Percentiles rank a stretch among this genome's conserved stretches.
Evolutionary conservation across 805 yeast species (phyloP).

Genomic region (Cyberlindnera lachancei): DNA sequence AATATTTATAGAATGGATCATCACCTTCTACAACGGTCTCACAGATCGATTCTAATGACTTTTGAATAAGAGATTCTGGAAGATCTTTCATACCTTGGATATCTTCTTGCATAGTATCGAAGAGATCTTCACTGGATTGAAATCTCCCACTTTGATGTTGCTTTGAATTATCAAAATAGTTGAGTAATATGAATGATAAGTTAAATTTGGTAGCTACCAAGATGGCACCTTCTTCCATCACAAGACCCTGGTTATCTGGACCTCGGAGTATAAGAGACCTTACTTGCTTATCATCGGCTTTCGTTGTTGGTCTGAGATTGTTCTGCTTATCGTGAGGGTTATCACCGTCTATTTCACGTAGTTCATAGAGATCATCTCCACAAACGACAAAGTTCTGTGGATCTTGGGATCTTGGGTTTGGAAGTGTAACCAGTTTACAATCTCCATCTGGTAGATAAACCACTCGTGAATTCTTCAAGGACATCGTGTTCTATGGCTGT

Average conservation of each 20-base stretch:
- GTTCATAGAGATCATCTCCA: constrained; percentile 28
- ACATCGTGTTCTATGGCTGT: too few relatives aligned
- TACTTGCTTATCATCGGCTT: constrained; percentile 26
- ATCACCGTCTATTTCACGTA: constrained; percentile 31
- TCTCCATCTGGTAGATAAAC: constrained; percentile 10
- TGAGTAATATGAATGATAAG: constrained; percentile 31
- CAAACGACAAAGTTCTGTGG: constrained; percentile 10
- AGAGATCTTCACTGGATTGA: constrained; percentile 36
- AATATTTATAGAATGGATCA: constrained; percentile 38
- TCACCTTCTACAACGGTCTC: constrained; percentile 37
- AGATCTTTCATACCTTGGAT: constrained; percentile 9
- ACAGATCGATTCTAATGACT: constrained; percentile 27
- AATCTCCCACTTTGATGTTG: constrained; percentile 21
- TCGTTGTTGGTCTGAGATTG: constrained; percentile 22
- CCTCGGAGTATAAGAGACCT: constrained; percentile 30
- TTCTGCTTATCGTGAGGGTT: constrained; percentile 28
- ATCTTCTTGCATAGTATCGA: constrained; percentile 27
- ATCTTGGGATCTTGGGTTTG: constrained; percentile 13
- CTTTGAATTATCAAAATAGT: constrained; percentile 25
- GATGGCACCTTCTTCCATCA: constrained; percentile 34
- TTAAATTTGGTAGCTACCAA: constrained; percentile 36
- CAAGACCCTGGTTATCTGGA: constrained; percentile 23
- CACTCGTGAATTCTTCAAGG: constrained; percentile 8
- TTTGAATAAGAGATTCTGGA: constrained; percentile 8
- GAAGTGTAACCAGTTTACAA: constrained; percentile 9